Evolutionary conservation across 1,284 basidiomycete species (phyloP).

Genomic region (Sparassis latifolia): DNA sequence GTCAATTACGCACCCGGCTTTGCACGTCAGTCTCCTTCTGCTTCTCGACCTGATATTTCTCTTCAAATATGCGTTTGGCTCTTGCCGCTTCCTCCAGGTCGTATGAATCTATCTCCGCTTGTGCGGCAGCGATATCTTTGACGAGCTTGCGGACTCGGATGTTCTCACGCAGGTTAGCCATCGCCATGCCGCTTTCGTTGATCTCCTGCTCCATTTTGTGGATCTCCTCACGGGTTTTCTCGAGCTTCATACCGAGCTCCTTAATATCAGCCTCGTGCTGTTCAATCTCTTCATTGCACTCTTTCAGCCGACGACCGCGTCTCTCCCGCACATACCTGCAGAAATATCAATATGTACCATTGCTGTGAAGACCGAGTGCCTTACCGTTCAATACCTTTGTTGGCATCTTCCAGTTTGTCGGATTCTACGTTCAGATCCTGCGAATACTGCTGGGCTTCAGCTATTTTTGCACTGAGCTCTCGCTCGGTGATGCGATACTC

Average conservation of each 20-base stretch:
- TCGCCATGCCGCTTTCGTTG: slow-evolving; percentile 61
- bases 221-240: slow-evolving; percentile 47
- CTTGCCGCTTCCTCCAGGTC: slow-evolving; percentile 81
- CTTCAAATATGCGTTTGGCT: slow-evolving; percentile 79
- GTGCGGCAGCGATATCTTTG: slow-evolving; percentile 60
- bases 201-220: slow-evolving; percentile 63
- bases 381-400: slow-evolving; percentile 59
- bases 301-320: slow-evolving; percentile 54
- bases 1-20: slow-evolving; percentile 48
- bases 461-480: slow-evolving; percentile 45
- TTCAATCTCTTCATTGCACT: slow-evolving; percentile 56
- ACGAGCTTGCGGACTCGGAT: slow-evolving; percentile 70
- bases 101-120: slow-evolving; percentile 67
- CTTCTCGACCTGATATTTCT: slow-evolving; percentile 70
- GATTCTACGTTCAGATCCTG: slow-evolving; percentile 64
- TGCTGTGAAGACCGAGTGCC: not conserved
- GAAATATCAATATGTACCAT: slow-evolving; percentile 2
- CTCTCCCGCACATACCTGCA: slow-evolving; percentile 71
- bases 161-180: slow-evolving; percentile 82
- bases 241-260: slow-evolving; percentile 48
- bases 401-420: slow-evolving; percentile 58
- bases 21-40: slow-evolving; percentile 68
- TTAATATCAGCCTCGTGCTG: slow-evolving; percentile 55
- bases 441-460: slow-evolving; percentile 44
- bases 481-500: slow-evolving; percentile 50